phyloP scores from a whole-genome alignment of 2,329 filamentous ascomycete genomes.

The Lasiodiplodia sp. region DNA sequence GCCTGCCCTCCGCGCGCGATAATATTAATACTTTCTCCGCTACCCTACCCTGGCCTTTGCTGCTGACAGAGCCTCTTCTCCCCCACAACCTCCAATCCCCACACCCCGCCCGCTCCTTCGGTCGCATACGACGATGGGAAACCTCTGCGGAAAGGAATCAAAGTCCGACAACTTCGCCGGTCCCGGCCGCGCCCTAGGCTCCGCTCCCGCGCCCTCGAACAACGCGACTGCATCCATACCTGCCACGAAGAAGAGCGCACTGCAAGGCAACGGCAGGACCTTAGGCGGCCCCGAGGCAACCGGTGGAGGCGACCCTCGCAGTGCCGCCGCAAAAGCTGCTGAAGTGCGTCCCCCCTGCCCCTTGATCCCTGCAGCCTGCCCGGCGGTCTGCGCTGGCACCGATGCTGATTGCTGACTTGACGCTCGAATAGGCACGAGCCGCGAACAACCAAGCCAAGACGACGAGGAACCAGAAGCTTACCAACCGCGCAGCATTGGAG shows the following conservation, averaged over 20 bases:
- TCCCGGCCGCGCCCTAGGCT: constrained; percentile 75
- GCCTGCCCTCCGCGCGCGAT: not conserved
- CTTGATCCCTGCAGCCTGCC: not conserved
- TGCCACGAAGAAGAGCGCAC: constrained; percentile 50
- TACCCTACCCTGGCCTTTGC: not conserved
- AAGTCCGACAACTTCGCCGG: constrained; percentile 64
- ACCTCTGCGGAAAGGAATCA: constrained; percentile 78
- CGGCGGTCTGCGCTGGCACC: not conserved
- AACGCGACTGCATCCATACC: constrained; percentile 42
- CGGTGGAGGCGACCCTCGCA: constrained; percentile 57
- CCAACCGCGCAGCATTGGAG: constrained; percentile 70
- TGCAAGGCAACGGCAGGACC: constrained; percentile 67
- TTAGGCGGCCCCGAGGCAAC: constrained; percentile 62
- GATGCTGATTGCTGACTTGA: not conserved
- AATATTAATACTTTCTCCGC: not conserved
- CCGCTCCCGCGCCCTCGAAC: constrained; percentile 54
- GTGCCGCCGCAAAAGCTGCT: constrained; percentile 80
- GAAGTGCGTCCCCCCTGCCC: constrained; percentile 68
- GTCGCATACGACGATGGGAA: constrained; percentile 70
- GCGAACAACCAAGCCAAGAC: constrained; percentile 15
- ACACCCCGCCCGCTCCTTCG: not conserved
- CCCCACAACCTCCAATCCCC: not conserved
- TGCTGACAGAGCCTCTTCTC: constrained; percentile 5
- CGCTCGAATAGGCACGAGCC: constrained; percentile 15
- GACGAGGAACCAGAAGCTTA: constrained; percentile 75